Conservation (phyloP, 441 rosid genomes). For the Populus tomentosa region DNA sequence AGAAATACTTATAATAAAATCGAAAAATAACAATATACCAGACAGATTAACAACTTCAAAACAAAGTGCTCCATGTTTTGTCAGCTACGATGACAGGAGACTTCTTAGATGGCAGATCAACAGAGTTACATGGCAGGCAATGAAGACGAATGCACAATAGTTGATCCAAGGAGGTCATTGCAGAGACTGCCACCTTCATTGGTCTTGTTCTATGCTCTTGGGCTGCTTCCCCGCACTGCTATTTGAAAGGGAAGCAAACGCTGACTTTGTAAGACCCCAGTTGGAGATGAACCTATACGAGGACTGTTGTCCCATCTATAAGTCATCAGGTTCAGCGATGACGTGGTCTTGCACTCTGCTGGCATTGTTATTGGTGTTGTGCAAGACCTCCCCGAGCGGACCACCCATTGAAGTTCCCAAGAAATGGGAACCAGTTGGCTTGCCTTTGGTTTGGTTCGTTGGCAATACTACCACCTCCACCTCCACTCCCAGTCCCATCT, state of each 20-base stretch:
- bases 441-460: conserved; percentile 40
- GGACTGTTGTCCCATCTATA: conserved; percentile 53
- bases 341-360: conserved; percentile 25
- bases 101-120: background rate
- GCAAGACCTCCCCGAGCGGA: conserved; percentile 74
- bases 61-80: background rate
- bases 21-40: conserved; percentile 2
- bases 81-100: conserved; percentile 9
- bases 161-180: conserved; percentile 28
- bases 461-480: conserved; percentile 23
- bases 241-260: conserved; percentile 63
- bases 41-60: background rate
- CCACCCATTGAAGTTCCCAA: conserved; percentile 78
- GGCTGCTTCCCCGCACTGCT: conserved; percentile 79
- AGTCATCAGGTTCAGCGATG: conserved; percentile 33
- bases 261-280: conserved; percentile 66
- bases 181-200: conserved; percentile 33
- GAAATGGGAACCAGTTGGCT: conserved; percentile 61
- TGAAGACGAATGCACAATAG: conserved; percentile 26
- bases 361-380: conserved; percentile 28
- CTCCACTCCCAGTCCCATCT: conserved; percentile 34
- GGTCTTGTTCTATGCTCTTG: conserved; percentile 44
- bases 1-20: conserved; percentile 11
- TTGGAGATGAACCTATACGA: conserved; percentile 55
- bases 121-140: conserved; percentile 22